Conservation (phyloP, 2,329 filamentous ascomycete genomes). For the Diaporthe sp. region DNA sequence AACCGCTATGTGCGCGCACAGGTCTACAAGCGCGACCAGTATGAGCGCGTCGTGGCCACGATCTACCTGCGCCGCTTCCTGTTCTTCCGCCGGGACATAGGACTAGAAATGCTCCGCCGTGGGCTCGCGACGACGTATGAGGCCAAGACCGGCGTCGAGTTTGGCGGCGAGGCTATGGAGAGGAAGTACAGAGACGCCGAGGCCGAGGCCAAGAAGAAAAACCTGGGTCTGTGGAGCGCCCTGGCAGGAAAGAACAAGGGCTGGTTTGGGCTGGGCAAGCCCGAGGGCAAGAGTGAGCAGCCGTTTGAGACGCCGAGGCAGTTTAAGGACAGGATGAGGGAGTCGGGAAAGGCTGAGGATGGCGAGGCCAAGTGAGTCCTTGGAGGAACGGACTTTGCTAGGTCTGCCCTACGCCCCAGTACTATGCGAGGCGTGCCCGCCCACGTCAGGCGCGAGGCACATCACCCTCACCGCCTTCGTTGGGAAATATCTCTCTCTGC, state of each 20-base stretch:
- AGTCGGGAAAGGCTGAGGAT: conserved; percentile 45
- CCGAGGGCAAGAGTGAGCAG: conserved; percentile 34
- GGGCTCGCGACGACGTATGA: conserved; percentile 95
- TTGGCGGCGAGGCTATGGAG: conserved; percentile 77
- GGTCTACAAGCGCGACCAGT: conserved; percentile 90
- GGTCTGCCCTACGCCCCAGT: not conserved
- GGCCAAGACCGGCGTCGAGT: conserved; percentile 90
- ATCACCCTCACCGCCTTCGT: conserved; percentile 25
- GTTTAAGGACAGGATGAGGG: conserved; percentile 77
- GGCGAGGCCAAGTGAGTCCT: conserved; percentile 43
- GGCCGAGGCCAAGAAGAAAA: conserved; percentile 73
- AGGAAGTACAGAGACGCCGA: conserved; percentile 76
- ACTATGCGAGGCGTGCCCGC: conserved; percentile 9
- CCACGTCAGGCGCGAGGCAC: conserved; percentile 29
- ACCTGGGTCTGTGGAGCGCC: conserved; percentile 79
- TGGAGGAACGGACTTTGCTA: not conserved
- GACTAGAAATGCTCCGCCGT: conserved; percentile 87
- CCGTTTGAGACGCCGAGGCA: conserved; percentile 85
- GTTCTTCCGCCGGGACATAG: conserved; percentile 83
- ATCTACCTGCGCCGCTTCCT: conserved; percentile 79
- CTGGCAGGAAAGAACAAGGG: conserved; percentile 66
- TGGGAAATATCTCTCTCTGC: conserved; percentile 34
- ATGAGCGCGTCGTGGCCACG: conserved; percentile 89
- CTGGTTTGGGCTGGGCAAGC: conserved; percentile 44
- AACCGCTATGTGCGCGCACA: conserved; percentile 84